Percentiles rank a stretch among this genome's conserved stretches.
phyloP scores from a whole-genome alignment of 345 rosid genomes.

The Corymbia maculata region DNA sequence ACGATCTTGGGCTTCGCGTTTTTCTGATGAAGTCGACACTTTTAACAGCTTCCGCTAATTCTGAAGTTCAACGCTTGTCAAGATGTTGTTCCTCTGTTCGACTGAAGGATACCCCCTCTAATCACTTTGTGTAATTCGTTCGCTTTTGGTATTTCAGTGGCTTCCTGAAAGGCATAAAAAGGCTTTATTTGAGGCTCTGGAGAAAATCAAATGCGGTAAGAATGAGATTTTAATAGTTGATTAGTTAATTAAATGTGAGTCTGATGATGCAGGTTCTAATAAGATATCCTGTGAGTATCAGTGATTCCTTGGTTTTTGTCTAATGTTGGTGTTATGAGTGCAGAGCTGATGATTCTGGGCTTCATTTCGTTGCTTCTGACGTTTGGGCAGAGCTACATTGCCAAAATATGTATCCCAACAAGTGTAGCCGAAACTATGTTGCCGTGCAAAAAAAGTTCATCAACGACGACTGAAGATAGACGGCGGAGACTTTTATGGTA shows the following conservation, averaged over 20 bases:
- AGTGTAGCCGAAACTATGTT: slow-evolving; percentile 53
- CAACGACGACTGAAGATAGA: background rate
- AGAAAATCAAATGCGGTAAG: slow-evolving; percentile 82
- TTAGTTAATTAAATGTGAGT: background rate
- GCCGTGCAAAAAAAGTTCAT: slow-evolving; percentile 34
- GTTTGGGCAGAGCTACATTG: slow-evolving; percentile 59
- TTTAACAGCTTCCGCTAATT: background rate
- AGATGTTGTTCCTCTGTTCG: background rate
- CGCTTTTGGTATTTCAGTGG: slow-evolving; percentile 33
- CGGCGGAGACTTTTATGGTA: slow-evolving; percentile 58
- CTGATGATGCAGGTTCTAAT: background rate
- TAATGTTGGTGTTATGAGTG: slow-evolving; percentile 2
- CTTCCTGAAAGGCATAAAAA: slow-evolving; percentile 65
- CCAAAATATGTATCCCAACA: slow-evolving; percentile 54
- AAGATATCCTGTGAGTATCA: background rate
- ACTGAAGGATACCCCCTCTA: background rate
- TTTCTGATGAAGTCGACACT: background rate
- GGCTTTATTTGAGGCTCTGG: slow-evolving; percentile 78
- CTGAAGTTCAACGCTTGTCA: background rate
- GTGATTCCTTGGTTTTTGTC: background rate
- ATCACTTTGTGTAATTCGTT: background rate
- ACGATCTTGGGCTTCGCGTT: background rate
- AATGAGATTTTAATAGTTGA: background rate
- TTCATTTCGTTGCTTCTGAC: slow-evolving; percentile 88
- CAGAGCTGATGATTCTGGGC: slow-evolving; percentile 94